These are phyloP conservation scores for Chytridium lagenaria DNA, from an alignment of 371 early-diverging fungal species.

Conservation along the genomic window DNA sequence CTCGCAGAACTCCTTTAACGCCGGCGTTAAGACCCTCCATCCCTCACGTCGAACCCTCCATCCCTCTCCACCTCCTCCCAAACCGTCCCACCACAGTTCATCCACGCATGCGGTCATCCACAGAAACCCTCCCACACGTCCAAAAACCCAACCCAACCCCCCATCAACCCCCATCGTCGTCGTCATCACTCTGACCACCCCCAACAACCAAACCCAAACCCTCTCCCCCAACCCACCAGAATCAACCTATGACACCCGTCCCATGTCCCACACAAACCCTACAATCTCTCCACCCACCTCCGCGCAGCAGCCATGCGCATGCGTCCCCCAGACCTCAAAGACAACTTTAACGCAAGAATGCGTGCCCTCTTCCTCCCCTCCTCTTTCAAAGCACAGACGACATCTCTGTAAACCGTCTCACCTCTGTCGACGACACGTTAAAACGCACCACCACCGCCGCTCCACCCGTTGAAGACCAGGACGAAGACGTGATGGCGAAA, in stretches of 20 bases:
- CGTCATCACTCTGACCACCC: not conserved
- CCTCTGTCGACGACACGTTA: no score
- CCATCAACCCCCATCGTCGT: no score
- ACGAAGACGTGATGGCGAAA: not conserved
- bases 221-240: not conserved
- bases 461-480: not conserved
- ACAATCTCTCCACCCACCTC: slow-evolving; percentile 27
- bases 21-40: not conserved
- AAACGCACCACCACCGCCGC: not conserved
- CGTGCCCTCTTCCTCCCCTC: slow-evolving; percentile 32
- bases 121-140: not conserved
- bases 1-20: not conserved
- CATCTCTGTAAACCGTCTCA: no score
- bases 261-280: slow-evolving; percentile 32
- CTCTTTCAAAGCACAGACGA: slow-evolving; percentile 30
- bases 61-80: slow-evolving; percentile 6
- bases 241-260: slow-evolving; percentile 29
- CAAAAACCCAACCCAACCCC: not conserved
- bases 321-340: slow-evolving; percentile 17
- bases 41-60: not conserved
- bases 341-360: slow-evolving; percentile 37
- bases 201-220: not conserved
- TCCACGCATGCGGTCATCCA: no score
- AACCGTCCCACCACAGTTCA: no score
- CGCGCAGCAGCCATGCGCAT: not conserved